Conservation (phyloP, 352 stramenopile genomes). For the Pythium dissimile region DNA sequence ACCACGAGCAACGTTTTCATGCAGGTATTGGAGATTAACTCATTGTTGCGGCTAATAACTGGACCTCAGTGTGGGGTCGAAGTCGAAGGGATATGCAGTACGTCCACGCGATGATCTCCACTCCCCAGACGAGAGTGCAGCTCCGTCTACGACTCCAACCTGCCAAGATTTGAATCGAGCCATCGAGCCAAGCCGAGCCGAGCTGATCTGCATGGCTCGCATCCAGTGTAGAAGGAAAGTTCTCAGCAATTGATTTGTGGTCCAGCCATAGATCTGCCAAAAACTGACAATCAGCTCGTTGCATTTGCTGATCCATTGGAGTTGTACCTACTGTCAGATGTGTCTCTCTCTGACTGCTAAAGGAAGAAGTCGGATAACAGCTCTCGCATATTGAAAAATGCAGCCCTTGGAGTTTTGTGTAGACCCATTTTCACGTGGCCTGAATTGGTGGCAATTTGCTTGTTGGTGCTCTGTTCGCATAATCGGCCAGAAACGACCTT, state of each 20-base stretch:
- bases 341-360: no score
- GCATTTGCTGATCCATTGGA: no score
- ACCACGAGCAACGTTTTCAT: neutral
- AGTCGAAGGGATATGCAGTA: neutral
- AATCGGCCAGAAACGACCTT: neutral
- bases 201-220: constrained; percentile 2
- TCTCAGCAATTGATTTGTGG: constrained; percentile 7
- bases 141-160: neutral
- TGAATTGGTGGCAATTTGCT: no score
- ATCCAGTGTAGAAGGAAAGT: constrained; percentile 13
- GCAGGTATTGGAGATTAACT: neutral
- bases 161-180: neutral
- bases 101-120: neutral
- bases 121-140: neutral
- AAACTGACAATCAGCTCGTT: no score
- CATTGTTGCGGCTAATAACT: neutral
- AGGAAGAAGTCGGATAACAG: no score
- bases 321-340: no score
- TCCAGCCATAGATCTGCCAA: neutral
- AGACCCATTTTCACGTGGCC: neutral
- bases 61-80: no score
- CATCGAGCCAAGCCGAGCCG: neutral
- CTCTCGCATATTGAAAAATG: no score
- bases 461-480: neutral
- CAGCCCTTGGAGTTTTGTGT: no score